phyloP scores from a whole-genome alignment of 768 basidiomycete species.

The Austroboletus eburneus region DNA sequence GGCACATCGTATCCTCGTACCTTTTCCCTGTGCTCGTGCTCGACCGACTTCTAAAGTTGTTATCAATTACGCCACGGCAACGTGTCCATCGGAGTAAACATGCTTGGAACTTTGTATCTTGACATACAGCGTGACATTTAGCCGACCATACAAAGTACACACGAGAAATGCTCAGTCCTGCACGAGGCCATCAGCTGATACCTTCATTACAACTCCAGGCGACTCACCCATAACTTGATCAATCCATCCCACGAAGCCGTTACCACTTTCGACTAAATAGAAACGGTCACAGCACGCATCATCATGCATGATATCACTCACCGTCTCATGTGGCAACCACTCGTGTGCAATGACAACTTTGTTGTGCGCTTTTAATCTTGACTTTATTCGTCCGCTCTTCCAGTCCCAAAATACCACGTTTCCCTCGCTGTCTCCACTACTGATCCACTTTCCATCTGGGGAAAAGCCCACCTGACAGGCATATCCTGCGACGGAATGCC shows the following conservation, averaged over 20 bases:
- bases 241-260: constrained; percentile 98
- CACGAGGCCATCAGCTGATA: constrained; percentile 5
- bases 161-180: constrained; percentile 30
- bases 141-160: constrained; percentile 5
- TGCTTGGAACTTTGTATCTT: background rate
- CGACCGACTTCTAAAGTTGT: constrained; percentile 1
- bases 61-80: constrained; percentile 3
- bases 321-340: constrained; percentile 97
- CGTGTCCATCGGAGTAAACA: background rate
- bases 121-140: constrained; percentile 3
- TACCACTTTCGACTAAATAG: constrained; percentile 83
- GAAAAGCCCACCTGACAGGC: constrained; percentile 97
- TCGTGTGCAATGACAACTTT: constrained; percentile 98
- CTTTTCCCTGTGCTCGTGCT: background rate
- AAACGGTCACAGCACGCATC: constrained; percentile 9
- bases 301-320: constrained; percentile 41
- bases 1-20: background rate
- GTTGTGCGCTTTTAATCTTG: constrained; percentile 79
- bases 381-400: constrained; percentile 97
- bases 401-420: constrained; percentile 99
- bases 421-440: constrained; percentile 92
- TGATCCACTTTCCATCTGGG: constrained; percentile 97
- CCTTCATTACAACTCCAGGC: background rate
- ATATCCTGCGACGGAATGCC: constrained; percentile 95
- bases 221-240: constrained; percentile 93